Evolutionary conservation across 2,329 filamentous ascomycete species (phyloP).

Genomic region (Cladophialophora immunda): DNA sequence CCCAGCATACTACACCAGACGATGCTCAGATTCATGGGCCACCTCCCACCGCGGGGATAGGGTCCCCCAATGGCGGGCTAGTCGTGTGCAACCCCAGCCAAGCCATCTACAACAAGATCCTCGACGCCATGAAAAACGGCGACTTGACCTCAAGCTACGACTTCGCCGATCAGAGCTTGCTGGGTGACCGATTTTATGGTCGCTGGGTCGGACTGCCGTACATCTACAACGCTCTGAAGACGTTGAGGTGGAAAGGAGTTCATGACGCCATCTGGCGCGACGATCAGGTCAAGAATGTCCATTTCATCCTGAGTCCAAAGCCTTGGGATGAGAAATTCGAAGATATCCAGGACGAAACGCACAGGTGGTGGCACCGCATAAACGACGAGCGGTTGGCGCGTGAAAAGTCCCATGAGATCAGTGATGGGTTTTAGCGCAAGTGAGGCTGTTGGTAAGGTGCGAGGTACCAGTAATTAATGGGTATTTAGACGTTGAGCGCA

Average conservation of each 20-base stretch:
- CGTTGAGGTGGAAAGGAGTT: slow-evolving; percentile 58
- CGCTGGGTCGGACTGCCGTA: slow-evolving; percentile 69
- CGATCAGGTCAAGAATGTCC: slow-evolving; percentile 68
- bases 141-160: slow-evolving; percentile 59
- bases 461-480: slow-evolving; percentile 45
- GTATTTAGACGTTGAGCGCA: not conserved
- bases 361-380: slow-evolving; percentile 67
- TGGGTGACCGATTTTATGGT: slow-evolving; percentile 65
- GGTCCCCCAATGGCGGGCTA: slow-evolving; percentile 68
- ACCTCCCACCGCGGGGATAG: slow-evolving; percentile 59
- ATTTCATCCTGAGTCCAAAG: slow-evolving; percentile 69
- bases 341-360: slow-evolving; percentile 53
- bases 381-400: slow-evolving; percentile 58
- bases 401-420: slow-evolving; percentile 59
- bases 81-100: slow-evolving; percentile 68
- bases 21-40: slow-evolving; percentile 63
- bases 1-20: slow-evolving; percentile 62
- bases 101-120: slow-evolving; percentile 59
- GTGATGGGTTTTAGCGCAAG: slow-evolving; percentile 53
- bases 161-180: slow-evolving; percentile 67
- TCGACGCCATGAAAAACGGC: slow-evolving; percentile 53
- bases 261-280: slow-evolving; percentile 67
- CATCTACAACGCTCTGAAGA: slow-evolving; percentile 69
- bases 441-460: not conserved
- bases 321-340: slow-evolving; percentile 66